phyloP scores from a whole-genome alignment of 78 protist genomes.

The Chrysochromulina tobinii region DNA sequence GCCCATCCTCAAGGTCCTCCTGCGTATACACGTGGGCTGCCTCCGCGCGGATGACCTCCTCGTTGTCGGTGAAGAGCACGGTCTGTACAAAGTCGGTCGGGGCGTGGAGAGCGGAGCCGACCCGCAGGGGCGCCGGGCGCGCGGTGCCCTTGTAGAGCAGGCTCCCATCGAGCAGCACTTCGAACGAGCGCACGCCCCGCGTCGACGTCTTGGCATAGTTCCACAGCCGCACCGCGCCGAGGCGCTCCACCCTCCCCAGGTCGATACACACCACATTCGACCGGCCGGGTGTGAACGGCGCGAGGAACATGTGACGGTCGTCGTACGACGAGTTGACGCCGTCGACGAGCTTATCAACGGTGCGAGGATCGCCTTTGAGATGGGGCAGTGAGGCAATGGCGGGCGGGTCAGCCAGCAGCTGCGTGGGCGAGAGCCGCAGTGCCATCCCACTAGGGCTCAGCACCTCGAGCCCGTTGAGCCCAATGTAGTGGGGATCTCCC shows the following conservation, averaged over 20 bases:
- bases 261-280: constrained; percentile 31
- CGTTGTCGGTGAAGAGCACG: neutral
- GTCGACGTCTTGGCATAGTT: constrained; percentile 68
- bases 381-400: constrained; percentile 9
- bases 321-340: constrained; percentile 36
- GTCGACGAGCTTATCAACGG: constrained; percentile 39
- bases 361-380: constrained; percentile 21
- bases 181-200: neutral
- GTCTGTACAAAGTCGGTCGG: neutral
- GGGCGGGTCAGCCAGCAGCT: constrained; percentile 17
- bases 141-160: neutral
- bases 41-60: neutral
- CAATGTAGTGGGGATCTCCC: constrained; percentile 81
- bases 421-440: neutral
- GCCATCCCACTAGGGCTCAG: constrained; percentile 17
- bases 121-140: neutral
- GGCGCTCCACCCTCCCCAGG: neutral
- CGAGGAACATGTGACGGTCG: constrained; percentile 38
- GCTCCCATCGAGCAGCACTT: neutral
- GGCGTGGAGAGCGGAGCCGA: no score
- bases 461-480: constrained; percentile 76
- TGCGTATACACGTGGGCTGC: neutral
- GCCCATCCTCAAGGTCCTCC: neutral
- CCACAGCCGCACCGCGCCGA: constrained; percentile 66
- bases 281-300: constrained; percentile 43